These are phyloP conservation scores for Primulina huaijiensis DNA, from an alignment of 257 asterid species.

Conservation along the genomic window DNA sequence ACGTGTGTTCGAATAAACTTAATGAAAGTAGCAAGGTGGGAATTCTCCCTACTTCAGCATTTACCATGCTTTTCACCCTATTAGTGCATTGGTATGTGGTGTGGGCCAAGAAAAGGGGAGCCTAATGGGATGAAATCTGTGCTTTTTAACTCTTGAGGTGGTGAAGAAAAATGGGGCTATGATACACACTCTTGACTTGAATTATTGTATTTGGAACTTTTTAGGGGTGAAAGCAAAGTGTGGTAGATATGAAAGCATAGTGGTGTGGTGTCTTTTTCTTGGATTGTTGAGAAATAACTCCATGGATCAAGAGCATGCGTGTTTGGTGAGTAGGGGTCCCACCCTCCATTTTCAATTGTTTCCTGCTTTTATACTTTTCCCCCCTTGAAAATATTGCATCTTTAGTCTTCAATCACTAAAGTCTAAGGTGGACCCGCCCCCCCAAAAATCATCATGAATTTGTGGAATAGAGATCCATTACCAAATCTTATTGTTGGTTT, in stretches of 20 bases:
- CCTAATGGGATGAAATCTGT: slow-evolving; percentile 30
- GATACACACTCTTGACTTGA: slow-evolving; percentile 35
- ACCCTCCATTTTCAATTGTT: slow-evolving; percentile 39
- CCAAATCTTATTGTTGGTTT: slow-evolving; percentile 41
- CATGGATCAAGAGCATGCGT: slow-evolving; percentile 72
- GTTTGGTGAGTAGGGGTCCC: slow-evolving; percentile 58
- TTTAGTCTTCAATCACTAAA: slow-evolving; percentile 26
- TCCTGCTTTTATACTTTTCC: slow-evolving; percentile 33
- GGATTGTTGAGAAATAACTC: slow-evolving; percentile 36
- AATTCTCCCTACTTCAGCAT: slow-evolving; percentile 27
- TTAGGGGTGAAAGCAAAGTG: slow-evolving; percentile 28
- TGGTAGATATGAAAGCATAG: slow-evolving; percentile 23
- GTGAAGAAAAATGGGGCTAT: slow-evolving; percentile 34
- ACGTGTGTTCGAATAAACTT: slow-evolving; percentile 36
- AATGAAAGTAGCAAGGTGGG: slow-evolving; percentile 30
- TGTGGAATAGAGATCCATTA: slow-evolving; percentile 30
- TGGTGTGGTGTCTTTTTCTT: slow-evolving; percentile 37
- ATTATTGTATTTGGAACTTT: slow-evolving; percentile 40
- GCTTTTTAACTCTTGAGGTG: slow-evolving; percentile 24
- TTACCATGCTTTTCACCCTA: slow-evolving; percentile 29
- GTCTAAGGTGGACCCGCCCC: not conserved
- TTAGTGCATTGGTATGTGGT: slow-evolving; percentile 30
- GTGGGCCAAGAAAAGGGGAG: slow-evolving; percentile 35
- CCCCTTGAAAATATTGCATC: slow-evolving; percentile 25
- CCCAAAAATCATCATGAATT: slow-evolving; percentile 28